phyloP scores from a whole-genome alignment of 164 flowering plant genomes.

The Umbilicus rupestris region DNA sequence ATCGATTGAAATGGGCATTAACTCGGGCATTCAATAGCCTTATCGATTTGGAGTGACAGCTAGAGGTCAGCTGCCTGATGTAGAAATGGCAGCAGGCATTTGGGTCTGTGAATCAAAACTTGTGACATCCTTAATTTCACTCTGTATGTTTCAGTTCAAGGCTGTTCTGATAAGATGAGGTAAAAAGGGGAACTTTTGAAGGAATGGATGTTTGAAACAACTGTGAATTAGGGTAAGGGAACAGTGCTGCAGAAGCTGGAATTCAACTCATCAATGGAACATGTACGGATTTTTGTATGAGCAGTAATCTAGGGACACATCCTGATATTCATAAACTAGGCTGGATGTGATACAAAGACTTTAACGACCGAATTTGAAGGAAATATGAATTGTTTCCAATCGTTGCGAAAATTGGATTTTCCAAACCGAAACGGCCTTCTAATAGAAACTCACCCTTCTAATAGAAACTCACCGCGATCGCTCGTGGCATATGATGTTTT shows the following conservation, averaged over 20 bases:
- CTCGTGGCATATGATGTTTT: too few species aligned
- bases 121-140: background rate
- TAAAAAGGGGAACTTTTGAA: background rate
- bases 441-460: too few species aligned
- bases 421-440: too few species aligned
- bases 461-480: too few species aligned
- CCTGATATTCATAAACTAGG: too few species aligned
- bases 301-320: too few species aligned
- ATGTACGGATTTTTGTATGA: background rate
- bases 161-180: background rate
- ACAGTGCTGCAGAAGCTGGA: background rate
- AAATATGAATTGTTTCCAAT: too few species aligned
- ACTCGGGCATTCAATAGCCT: background rate
- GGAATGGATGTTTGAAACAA: slow-evolving; percentile 5
- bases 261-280: background rate
- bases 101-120: background rate
- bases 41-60: background rate
- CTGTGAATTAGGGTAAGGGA: background rate
- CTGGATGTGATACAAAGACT: too few species aligned
- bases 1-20: background rate
- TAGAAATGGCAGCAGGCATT: background rate
- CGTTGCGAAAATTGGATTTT: too few species aligned
- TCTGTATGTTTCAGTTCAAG: background rate
- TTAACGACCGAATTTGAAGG: too few species aligned
- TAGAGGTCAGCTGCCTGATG: slow-evolving; percentile 6